Evolutionary conservation across 176 grass and related monocot species (phyloP).

Genomic region (Echinochloa phyllopogon): DNA sequence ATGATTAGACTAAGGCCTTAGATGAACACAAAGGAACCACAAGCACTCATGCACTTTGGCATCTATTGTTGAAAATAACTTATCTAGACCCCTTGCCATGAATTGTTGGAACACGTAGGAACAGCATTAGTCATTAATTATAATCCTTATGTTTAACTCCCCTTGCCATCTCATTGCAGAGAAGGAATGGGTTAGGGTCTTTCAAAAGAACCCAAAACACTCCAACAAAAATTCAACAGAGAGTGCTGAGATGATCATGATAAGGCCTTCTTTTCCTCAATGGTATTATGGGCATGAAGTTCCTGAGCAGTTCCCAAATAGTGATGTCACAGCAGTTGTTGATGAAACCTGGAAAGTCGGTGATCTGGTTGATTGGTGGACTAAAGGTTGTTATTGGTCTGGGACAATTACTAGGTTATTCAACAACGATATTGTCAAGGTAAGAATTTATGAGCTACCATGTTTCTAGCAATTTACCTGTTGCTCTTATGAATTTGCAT

Average conservation of each 20-base stretch:
- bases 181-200: conserved; percentile 53
- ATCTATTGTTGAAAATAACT: conserved; percentile 17
- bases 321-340: conserved; percentile 44
- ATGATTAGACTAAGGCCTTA: background rate
- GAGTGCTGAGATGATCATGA: conserved; percentile 51
- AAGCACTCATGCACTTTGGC: background rate
- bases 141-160: conserved; percentile 6
- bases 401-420: conserved; percentile 52
- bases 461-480: conserved; percentile 14
- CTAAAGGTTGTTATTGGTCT: conserved; percentile 57
- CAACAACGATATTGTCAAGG: conserved; percentile 40
- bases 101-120: background rate
- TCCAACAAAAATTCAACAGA: conserved; percentile 23
- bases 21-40: background rate
- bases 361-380: conserved; percentile 66
- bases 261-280: conserved; percentile 70
- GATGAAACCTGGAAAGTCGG: conserved; percentile 62
- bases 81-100: background rate
- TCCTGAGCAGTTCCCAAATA: conserved; percentile 31
- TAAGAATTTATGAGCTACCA: conserved; percentile 36
- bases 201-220: conserved; percentile 35
- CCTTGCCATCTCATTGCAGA: conserved; percentile 39
- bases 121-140: conserved; percentile 27
- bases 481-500: background rate
- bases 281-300: conserved; percentile 45